A percentile compares a stretch with the other conserved stretches of the same genome.
These are phyloP conservation scores for Aspergillus aculeatinus DNA, from an alignment of 2,329 filamentous ascomycete genomes.

Conservation along the genomic window DNA sequence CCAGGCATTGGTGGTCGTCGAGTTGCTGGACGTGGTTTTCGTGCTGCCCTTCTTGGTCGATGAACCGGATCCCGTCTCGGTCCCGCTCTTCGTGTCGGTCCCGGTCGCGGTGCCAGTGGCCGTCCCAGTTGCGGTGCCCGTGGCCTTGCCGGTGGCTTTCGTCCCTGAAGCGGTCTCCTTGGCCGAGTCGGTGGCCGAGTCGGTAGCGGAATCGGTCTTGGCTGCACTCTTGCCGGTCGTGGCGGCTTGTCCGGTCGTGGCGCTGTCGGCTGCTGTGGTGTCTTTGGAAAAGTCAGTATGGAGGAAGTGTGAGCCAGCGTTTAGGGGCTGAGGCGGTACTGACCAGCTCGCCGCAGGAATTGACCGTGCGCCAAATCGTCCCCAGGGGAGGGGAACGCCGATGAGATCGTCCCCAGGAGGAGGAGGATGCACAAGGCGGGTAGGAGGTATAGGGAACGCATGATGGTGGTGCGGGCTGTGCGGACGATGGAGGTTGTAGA, in stretches of 20 bases:
- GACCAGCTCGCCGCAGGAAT: conserved; percentile 27
- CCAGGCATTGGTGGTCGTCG: conserved; percentile 54
- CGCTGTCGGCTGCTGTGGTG: conserved; percentile 23
- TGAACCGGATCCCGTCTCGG: conserved; percentile 19
- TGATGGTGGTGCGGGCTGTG: conserved; percentile 18
- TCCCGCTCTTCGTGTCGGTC: conserved; percentile 15
- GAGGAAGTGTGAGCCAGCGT: background rate
- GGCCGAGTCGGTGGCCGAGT: conserved; percentile 16
- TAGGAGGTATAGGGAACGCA: conserved; percentile 34
- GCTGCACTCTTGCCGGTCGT: conserved; percentile 18
- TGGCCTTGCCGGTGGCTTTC: background rate
- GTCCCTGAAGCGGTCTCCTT: conserved; percentile 19
- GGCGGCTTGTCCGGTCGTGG: conserved; percentile 18
- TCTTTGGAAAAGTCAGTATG: background rate
- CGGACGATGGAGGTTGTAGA: background rate
- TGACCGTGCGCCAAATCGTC: conserved; percentile 19
- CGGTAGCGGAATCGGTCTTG: conserved; percentile 17
- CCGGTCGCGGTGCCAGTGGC: conserved; percentile 19
- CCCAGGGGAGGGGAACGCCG: conserved; percentile 30
- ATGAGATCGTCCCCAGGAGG: conserved; percentile 31
- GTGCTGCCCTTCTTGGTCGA: conserved; percentile 28
- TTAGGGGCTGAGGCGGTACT: conserved; percentile 12
- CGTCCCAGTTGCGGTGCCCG: conserved; percentile 16
- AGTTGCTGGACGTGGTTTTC: conserved; percentile 34
- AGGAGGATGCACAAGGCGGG: conserved; percentile 35